phyloP scores from a whole-genome alignment of 2,329 filamentous ascomycete species.

The Clonostachys rosea region DNA sequence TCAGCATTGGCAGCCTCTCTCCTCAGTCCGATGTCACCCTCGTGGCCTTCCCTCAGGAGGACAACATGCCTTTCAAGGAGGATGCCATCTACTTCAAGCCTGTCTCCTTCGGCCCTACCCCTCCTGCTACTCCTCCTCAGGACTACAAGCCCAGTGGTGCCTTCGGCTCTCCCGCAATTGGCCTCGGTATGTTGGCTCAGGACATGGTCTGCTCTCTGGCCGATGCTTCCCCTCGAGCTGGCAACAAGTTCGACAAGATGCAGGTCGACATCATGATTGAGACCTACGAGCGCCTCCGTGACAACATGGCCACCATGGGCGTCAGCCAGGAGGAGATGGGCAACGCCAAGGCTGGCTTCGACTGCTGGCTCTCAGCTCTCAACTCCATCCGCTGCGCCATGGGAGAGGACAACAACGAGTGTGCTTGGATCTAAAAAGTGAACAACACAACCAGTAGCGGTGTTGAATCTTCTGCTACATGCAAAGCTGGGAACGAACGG shows the following conservation, averaged over 20 bases:
- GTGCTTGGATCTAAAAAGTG: conserved; percentile 12
- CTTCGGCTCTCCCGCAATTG: too few relatives aligned
- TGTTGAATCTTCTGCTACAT: not conserved
- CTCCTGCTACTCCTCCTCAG: conserved; percentile 13
- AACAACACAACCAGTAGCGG: conserved; percentile 8
- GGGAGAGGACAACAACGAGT: conserved; percentile 17
- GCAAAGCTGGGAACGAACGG: conserved; percentile 4
- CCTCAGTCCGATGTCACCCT: conserved; percentile 30
- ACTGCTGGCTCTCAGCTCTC: conserved; percentile 45
- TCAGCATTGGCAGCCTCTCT: not conserved
- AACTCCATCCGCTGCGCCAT: conserved; percentile 23
- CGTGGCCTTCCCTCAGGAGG: conserved; percentile 23
- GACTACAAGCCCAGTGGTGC: too few relatives aligned
- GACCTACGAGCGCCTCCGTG: conserved; percentile 48
- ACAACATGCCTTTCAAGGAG: conserved; percentile 22
- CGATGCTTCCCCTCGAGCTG: too few relatives aligned
- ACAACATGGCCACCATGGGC: conserved; percentile 32
- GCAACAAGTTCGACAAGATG: conserved; percentile 20
- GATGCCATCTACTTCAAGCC: conserved; percentile 42
- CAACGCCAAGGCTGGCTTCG: conserved; percentile 32
- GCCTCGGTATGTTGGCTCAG: conserved; percentile 39
- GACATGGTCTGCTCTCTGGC: conserved; percentile 27
- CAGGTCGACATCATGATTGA: conserved; percentile 56
- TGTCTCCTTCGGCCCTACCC: conserved; percentile 26
- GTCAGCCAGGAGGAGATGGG: conserved; percentile 20